Evolutionary conservation across 1,284 basidiomycete genomes (phyloP).

Genomic region (Pseudozyma sp.): DNA sequence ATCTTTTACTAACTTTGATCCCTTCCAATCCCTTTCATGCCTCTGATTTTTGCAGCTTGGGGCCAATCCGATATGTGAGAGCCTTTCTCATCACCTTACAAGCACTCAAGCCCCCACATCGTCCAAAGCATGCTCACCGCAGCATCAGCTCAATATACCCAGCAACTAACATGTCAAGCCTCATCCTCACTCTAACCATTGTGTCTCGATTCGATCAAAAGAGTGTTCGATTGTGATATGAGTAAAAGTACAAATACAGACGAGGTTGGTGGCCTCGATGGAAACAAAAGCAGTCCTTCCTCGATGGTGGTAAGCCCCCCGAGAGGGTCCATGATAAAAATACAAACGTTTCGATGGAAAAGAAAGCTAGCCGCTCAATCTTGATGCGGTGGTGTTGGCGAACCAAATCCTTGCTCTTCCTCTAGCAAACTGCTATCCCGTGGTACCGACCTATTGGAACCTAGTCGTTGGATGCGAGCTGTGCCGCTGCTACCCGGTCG

Average conservation of each 20-base stretch:
- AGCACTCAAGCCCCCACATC: background rate
- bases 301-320: background rate
- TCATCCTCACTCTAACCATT: background rate
- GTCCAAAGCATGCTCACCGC: slow-evolving; percentile 4
- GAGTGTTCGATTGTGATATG: background rate
- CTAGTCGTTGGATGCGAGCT: slow-evolving; percentile 34
- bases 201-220: background rate
- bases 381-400: slow-evolving; percentile 2
- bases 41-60: slow-evolving; percentile 24
- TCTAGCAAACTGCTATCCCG: slow-evolving; percentile 30
- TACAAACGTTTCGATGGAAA: slow-evolving; percentile 5
- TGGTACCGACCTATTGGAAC: slow-evolving; percentile 38
- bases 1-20: too few species aligned
- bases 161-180: background rate
- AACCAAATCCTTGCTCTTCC: slow-evolving; percentile 22
- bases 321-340: slow-evolving; percentile 14
- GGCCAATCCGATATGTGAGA: slow-evolving; percentile 50
- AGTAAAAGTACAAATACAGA: slow-evolving; percentile 36
- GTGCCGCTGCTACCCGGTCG: slow-evolving; percentile 39
- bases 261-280: background rate
- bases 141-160: slow-evolving; percentile 9
- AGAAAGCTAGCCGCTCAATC: too few species aligned
- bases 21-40: too few species aligned
- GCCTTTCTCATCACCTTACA: background rate
- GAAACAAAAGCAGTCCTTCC: background rate